Percentiles rank a stretch among this genome's conserved stretches.
Evolutionary conservation across 768 basidiomycete species (phyloP).

Genomic region (Psilocybe tampanensis): DNA sequence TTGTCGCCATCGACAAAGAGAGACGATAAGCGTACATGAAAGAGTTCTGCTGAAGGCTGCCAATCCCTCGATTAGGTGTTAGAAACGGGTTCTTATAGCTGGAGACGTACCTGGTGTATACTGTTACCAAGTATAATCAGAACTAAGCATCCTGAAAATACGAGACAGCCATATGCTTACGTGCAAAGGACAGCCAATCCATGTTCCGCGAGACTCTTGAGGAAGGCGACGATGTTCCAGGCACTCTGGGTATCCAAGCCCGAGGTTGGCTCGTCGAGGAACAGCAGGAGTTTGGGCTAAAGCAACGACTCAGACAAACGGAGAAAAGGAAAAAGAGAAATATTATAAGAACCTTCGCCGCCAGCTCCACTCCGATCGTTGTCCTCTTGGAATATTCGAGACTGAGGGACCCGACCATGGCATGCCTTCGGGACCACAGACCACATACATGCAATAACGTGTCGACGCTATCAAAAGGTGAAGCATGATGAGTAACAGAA

Average conservation of each 20-base stretch:
- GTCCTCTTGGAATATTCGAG: conserved; percentile 77
- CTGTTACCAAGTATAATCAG: no score
- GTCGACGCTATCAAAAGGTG: conserved; percentile 35
- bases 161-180: no score
- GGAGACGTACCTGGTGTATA: conserved; percentile 38
- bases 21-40: conserved; percentile 43
- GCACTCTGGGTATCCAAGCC: conserved; percentile 89
- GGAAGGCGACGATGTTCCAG: conserved; percentile 77
- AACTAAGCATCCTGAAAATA: no score
- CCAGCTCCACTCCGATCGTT: conserved; percentile 86
- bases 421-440: conserved; percentile 58
- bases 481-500: neutral
- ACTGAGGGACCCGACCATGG: conserved; percentile 61
- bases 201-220: conserved; percentile 71
- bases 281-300: conserved; percentile 75
- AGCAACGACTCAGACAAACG: conserved; percentile 3
- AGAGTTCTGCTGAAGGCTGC: conserved; percentile 78
- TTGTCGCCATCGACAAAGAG: no score
- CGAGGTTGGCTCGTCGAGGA: conserved; percentile 88
- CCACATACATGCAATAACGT: conserved; percentile 62
- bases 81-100: neutral
- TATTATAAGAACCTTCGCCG: conserved; percentile 74
- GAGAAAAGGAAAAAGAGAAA: neutral
- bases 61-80: neutral
- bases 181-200: conserved; percentile 91